A percentile compares a stretch with the other conserved stretches of the same genome.
Conservation (phyloP, 441 rosid genomes). For the Gossypium davidsonii region DNA sequence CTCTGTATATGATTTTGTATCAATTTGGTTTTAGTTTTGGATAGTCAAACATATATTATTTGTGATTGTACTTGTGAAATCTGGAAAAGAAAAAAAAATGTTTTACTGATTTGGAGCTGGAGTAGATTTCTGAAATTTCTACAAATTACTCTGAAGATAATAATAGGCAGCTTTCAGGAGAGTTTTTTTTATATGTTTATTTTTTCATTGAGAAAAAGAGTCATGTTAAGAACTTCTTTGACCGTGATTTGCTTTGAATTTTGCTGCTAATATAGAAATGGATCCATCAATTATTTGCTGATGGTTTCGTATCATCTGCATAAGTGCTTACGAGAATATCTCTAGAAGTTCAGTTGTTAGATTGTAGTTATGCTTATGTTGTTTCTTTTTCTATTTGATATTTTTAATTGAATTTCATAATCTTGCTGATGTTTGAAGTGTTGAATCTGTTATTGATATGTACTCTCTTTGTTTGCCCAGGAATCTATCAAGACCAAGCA, state of each 20-base stretch:
- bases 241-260: not conserved
- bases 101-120: too few relatives aligned
- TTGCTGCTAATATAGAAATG: not conserved
- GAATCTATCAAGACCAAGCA: conserved; percentile 62
- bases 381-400: not conserved
- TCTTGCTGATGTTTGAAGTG: not conserved
- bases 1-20: too few relatives aligned
- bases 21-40: too few relatives aligned
- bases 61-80: too few relatives aligned
- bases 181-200: not conserved
- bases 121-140: not conserved
- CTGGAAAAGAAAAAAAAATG: too few relatives aligned
- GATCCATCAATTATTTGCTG: not conserved
- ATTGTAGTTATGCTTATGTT: not conserved
- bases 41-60: too few relatives aligned
- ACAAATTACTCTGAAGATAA: not conserved
- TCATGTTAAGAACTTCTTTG: not conserved
- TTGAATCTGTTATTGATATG: not conserved
- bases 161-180: not conserved
- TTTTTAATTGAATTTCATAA: not conserved
- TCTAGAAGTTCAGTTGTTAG: not conserved
- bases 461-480: conserved; percentile 19
- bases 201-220: not conserved
- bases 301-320: not conserved
- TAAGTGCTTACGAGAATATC: not conserved